phyloP scores from a whole-genome alignment of 495 filamentous ascomycete genomes.

The Talaromyces wortmannii region DNA sequence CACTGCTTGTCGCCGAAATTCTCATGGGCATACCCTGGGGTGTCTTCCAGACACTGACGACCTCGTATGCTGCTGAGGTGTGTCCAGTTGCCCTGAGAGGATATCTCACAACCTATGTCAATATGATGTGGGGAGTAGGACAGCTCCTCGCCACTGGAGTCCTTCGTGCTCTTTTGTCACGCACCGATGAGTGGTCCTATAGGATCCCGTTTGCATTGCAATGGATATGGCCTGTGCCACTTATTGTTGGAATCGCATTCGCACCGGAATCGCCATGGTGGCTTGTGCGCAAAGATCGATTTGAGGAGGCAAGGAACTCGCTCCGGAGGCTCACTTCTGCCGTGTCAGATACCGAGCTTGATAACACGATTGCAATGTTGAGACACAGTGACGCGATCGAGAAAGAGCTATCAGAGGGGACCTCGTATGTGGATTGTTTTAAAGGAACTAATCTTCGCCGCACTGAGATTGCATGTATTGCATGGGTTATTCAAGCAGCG shows the following conservation, averaged over 20 bases:
- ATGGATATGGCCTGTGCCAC: constrained; percentile 47
- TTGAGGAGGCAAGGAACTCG: constrained; percentile 38
- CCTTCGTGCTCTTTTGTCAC: constrained; percentile 24
- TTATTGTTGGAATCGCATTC: constrained; percentile 30
- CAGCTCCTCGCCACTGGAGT: constrained; percentile 47
- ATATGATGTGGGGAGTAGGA: constrained; percentile 42
- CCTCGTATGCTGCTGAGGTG: constrained; percentile 47
- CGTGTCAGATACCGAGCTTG: constrained; percentile 13
- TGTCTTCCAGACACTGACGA: constrained; percentile 45
- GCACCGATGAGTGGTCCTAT: constrained; percentile 41
- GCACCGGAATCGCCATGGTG: constrained; percentile 44
- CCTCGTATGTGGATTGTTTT: constrained; percentile 34
- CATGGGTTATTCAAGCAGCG: constrained; percentile 1
- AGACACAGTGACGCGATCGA: constrained; percentile 31
- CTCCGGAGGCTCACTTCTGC: constrained; percentile 31
- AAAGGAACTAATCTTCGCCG: constrained; percentile 28
- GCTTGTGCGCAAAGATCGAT: constrained; percentile 23
- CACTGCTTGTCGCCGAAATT: constrained; percentile 4
- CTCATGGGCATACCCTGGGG: constrained; percentile 21
- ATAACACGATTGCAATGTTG: constrained; percentile 53
- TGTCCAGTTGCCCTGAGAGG: constrained; percentile 34
- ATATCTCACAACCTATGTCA: constrained; percentile 39
- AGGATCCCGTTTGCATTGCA: constrained; percentile 50
- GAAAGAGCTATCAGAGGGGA: constrained; percentile 13
- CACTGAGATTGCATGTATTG: constrained; percentile 22